Base-by-base conservation (phyloP, 225 moss, liverwort and hornwort species). In the Sphagnum tenellum region DNA sequence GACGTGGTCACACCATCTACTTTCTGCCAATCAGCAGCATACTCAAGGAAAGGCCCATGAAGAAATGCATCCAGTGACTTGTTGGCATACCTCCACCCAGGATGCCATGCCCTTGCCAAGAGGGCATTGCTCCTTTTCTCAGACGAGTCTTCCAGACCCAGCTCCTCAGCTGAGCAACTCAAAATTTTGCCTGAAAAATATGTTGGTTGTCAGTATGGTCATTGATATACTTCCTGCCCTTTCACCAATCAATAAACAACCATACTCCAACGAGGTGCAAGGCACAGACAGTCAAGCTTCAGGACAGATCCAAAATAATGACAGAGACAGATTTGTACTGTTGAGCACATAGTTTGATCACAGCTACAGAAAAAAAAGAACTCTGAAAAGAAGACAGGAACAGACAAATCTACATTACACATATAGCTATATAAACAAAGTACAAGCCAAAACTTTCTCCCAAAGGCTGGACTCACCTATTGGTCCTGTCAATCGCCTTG, bases 91-190 rank as follows among this genome's bases (percentile, higher is more conserved):
- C 70, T 76, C 83, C 83, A 83, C 3, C 83, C 83, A 49, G 83
- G 83, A 45, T 73, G 66, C 83, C 83, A 83, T 49, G 79, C 65
- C 56, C 83, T 67, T 50, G 78, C 83, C 29, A 83, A 62, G 58
- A 83, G 79, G 45, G 79, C 83, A 66, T 83, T 83, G 65, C 83
- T 83, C n/a, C 79, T 74, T 55, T 76, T 77, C 59, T 83, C 83
- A 46, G 55, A 67, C 44, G 76, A 76, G 71, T 83, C 78, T 51
- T 83, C 83, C 46, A 83, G 74, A 50, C 71, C 76, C 9, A 83
- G 71, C 61, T 83, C 79, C 52, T 76, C 79, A n/a, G 75, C 61
- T 9, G 59, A 56, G 45, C 73, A 73, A 0, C 44, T 44, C 12
- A 5, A 14, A 9, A 79, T 12, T 53, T 47, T 60, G 4, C 74